Conservation (phyloP, 2,329 filamentous ascomycete genomes). For the Diaporthe aspalathi region DNA sequence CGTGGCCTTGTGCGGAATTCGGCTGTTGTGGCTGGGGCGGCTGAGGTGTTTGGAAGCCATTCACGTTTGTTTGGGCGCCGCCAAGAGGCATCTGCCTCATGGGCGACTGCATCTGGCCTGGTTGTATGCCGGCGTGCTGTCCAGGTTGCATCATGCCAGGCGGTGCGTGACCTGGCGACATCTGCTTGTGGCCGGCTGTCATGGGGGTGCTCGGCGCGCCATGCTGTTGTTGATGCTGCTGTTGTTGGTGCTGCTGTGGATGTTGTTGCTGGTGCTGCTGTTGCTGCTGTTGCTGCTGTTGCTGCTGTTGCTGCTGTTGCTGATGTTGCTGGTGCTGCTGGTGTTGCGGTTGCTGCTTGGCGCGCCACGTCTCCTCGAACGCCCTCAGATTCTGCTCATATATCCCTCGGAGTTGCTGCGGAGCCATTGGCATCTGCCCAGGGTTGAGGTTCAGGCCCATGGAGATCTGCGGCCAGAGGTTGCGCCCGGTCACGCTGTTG, state of each 20-base stretch:
- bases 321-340: slow-evolving; percentile 56
- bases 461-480: slow-evolving; percentile 80
- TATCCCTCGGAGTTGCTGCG: slow-evolving; percentile 75
- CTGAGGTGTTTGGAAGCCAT: slow-evolving; percentile 61
- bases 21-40: slow-evolving; percentile 56
- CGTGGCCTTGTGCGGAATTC: slow-evolving; percentile 56
- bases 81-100: slow-evolving; percentile 60
- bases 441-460: slow-evolving; percentile 71
- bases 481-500: slow-evolving; percentile 75
- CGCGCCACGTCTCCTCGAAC: slow-evolving; percentile 77
- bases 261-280: slow-evolving; percentile 44
- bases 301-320: slow-evolving; percentile 49
- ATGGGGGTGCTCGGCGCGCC: slow-evolving; percentile 46
- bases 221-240: slow-evolving; percentile 47
- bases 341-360: slow-evolving; percentile 64
- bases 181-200: slow-evolving; percentile 56
- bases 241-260: slow-evolving; percentile 51
- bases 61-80: slow-evolving; percentile 58
- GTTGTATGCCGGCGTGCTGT: slow-evolving; percentile 55
- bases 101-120: slow-evolving; percentile 54
- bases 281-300: slow-evolving; percentile 35
- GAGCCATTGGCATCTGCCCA: slow-evolving; percentile 73
- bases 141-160: slow-evolving; percentile 55
- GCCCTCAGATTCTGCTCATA: slow-evolving; percentile 81
- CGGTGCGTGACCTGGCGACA: slow-evolving; percentile 53